phyloP scores from a whole-genome alignment of 306 rosid genomes.

The Luffa aegyptiaca region DNA sequence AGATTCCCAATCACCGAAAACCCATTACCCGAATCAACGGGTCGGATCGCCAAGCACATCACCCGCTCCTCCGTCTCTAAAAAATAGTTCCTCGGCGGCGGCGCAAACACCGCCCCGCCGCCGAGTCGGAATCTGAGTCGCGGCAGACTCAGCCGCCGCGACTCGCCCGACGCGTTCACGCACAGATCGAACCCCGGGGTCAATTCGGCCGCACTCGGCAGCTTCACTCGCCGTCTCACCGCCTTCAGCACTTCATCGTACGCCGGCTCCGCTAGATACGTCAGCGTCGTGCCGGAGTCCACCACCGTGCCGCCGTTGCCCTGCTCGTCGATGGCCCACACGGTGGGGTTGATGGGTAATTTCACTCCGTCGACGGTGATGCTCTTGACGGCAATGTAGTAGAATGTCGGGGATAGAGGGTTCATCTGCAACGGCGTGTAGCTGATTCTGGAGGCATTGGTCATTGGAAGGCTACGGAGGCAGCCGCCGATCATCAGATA shows the following conservation, averaged over 20 bases:
- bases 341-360: slow-evolving; percentile 34
- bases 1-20: slow-evolving; percentile 72
- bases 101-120: slow-evolving; percentile 37
- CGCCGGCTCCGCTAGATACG: slow-evolving; percentile 38
- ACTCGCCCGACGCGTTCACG: slow-evolving; percentile 36
- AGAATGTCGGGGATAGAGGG: slow-evolving; percentile 53
- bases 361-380: slow-evolving; percentile 31
- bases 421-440: slow-evolving; percentile 42
- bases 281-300: slow-evolving; percentile 69
- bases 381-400: slow-evolving; percentile 38
- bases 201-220: slow-evolving; percentile 8
- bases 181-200: slow-evolving; percentile 53
- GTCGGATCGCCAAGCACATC: slow-evolving; percentile 53
- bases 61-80: slow-evolving; percentile 40
- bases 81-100: slow-evolving; percentile 59
- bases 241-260: slow-evolving; percentile 36
- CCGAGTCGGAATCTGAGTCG: slow-evolving; percentile 33
- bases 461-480: slow-evolving; percentile 11
- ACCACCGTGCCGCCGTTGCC: slow-evolving; percentile 75
- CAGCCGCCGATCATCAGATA: slow-evolving; percentile 44
- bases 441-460: slow-evolving; percentile 11
- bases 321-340: slow-evolving; percentile 33
- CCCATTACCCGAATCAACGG: slow-evolving; percentile 38
- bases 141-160: slow-evolving; percentile 30
- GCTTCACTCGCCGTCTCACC: slow-evolving; percentile 22